Evolutionary conservation across 2,329 filamentous ascomycete genomes (phyloP).

Genomic region (Trichoderma harzianum): DNA sequence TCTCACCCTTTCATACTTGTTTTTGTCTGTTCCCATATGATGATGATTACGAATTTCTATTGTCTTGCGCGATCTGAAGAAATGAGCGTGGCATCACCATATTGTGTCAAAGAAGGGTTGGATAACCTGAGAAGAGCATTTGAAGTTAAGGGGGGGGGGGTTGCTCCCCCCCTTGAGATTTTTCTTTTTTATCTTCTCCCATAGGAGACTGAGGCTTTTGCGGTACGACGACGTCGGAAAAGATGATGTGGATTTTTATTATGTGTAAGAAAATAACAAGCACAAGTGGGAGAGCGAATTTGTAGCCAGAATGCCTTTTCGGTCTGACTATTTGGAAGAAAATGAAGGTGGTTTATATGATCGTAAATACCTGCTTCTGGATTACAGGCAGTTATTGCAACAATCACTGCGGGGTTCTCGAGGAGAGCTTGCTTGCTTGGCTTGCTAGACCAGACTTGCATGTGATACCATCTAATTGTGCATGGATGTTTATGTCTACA

Average conservation of each 20-base stretch:
- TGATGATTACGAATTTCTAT: slow-evolving; percentile 20
- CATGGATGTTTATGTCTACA: not conserved
- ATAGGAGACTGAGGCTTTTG: not conserved
- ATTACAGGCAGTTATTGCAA: not conserved
- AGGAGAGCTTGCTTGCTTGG: not conserved
- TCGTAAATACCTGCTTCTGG: not conserved
- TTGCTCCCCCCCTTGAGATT: not conserved
- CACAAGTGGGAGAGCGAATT: not conserved
- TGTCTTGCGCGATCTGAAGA: slow-evolving; percentile 4
- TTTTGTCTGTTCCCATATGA: slow-evolving; percentile 17
- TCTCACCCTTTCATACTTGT: not conserved
- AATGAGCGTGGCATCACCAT: slow-evolving; percentile 14
- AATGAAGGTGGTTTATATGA: not conserved
- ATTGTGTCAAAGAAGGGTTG: slow-evolving; percentile 5
- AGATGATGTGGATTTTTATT: not conserved
- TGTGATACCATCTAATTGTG: not conserved
- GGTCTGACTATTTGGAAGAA: not conserved
- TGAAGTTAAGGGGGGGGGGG: not conserved
- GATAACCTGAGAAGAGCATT: slow-evolving; percentile 16
- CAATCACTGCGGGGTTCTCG: not conserved
- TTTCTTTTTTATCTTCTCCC: not conserved
- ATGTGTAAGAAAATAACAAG: not conserved
- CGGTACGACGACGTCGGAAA: not conserved
- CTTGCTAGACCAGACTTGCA: not conserved
- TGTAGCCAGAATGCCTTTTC: not conserved